These are phyloP conservation scores for Solanum paucissectum DNA, from an alignment of 257 asterid species.

Conservation along the genomic window DNA sequence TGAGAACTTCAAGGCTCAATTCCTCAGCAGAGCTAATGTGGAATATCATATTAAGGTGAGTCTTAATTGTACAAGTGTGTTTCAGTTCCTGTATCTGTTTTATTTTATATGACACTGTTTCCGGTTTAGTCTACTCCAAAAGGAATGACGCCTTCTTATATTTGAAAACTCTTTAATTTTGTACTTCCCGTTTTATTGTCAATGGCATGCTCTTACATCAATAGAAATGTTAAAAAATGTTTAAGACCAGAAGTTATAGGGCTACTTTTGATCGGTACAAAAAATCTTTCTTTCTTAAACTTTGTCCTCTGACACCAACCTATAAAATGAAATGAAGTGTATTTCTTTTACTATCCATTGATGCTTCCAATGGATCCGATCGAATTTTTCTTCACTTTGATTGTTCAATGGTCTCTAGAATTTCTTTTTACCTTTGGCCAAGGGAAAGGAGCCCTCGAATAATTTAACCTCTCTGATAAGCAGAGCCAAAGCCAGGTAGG, in stretches of 20 bases:
- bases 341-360: neutral
- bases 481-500: neutral
- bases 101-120: neutral
- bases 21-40: conserved; percentile 43
- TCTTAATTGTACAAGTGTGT: neutral
- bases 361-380: neutral
- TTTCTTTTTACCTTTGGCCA: neutral
- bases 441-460: neutral
- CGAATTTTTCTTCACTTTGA: neutral
- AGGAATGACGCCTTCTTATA: neutral
- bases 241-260: neutral
- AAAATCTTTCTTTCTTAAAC: neutral
- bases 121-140: neutral
- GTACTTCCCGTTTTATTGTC: neutral
- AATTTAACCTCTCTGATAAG: neutral
- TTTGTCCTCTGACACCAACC: neutral
- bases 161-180: neutral
- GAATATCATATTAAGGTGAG: conserved; percentile 47
- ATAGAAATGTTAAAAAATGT: neutral
- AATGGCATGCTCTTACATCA: neutral
- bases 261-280: neutral
- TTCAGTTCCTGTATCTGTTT: neutral
- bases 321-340: neutral
- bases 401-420: neutral
- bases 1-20: conserved; percentile 49